These are phyloP conservation scores for Colletotrichum kahawae DNA, from an alignment of 2,329 filamentous ascomycete species.

Conservation along the genomic window DNA sequence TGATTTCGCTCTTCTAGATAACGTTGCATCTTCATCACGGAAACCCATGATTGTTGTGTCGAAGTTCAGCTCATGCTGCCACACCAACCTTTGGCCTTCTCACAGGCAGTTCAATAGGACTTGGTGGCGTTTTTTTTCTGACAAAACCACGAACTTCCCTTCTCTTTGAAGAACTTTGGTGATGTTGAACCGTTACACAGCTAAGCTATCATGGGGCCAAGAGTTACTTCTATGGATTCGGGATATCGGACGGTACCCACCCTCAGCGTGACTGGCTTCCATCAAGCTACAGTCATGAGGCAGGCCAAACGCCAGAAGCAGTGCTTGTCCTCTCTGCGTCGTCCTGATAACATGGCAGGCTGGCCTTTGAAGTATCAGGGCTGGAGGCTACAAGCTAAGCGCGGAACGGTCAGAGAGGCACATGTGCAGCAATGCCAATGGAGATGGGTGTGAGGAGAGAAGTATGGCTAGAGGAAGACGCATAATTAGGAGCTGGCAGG, in stretches of 20 bases:
- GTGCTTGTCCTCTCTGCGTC: neutral
- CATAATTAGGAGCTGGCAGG: fast-evolving
- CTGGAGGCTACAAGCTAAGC: neutral
- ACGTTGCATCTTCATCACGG: too few species aligned
- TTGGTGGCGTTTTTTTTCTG: neutral
- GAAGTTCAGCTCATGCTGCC: neutral
- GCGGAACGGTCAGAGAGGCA: neutral
- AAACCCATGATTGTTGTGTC: neutral
- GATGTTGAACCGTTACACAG: neutral
- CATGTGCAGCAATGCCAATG: neutral
- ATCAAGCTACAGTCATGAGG: neutral
- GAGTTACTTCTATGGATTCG: neutral
- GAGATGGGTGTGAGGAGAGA: neutral
- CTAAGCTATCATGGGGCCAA: neutral
- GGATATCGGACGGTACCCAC: neutral
- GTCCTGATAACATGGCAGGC: neutral
- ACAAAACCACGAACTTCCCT: neutral
- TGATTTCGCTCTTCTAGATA: neutral
- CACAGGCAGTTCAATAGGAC: fast-evolving
- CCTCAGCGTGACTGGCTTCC: neutral
- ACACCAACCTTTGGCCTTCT: neutral
- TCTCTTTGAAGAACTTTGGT: neutral
- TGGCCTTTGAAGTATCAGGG: neutral
- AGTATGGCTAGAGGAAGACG: fast-evolving
- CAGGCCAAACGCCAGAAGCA: neutral